These are phyloP conservation scores for Pseudocercospora macadamiae DNA, from an alignment of 2,329 filamentous ascomycete genomes.

Conservation along the genomic window DNA sequence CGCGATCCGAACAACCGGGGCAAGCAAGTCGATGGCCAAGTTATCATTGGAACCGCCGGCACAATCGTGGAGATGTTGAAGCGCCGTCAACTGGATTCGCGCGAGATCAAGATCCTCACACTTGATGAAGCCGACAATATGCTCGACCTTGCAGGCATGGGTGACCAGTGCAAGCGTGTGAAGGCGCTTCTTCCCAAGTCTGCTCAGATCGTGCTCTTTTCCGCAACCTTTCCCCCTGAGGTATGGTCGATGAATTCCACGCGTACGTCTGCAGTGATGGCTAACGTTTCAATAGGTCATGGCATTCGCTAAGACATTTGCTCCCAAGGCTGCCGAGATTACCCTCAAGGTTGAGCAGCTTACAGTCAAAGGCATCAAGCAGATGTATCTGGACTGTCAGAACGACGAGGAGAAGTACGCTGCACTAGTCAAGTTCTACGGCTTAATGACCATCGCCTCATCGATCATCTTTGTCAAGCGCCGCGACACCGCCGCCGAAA, in stretches of 20 bases:
- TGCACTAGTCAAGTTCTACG: constrained; percentile 88
- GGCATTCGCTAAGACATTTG: constrained; percentile 80
- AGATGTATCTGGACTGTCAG: constrained; percentile 94
- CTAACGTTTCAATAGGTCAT: constrained; percentile 58
- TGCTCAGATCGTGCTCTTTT: constrained; percentile 92
- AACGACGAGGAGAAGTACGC: constrained; percentile 82
- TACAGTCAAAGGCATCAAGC: constrained; percentile 95
- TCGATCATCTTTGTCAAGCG: constrained; percentile 99
- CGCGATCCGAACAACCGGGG: constrained; percentile 73
- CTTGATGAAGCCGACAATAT: constrained; percentile 99
- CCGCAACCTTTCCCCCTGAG: constrained; percentile 85
- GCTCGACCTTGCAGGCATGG: constrained; percentile 92
- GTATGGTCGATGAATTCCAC: not conserved
- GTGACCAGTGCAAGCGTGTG: constrained; percentile 90
- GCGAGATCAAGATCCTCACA: constrained; percentile 77
- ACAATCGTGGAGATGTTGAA: constrained; percentile 88
- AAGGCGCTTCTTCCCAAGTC: constrained; percentile 73
- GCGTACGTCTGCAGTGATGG: not conserved
- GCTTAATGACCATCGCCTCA: constrained; percentile 92
- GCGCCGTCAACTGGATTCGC: constrained; percentile 71
- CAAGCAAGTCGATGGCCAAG: constrained; percentile 70
- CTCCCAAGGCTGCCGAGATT: constrained; percentile 82
- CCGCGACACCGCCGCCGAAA: constrained; percentile 80
- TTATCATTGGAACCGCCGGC: constrained; percentile 91
- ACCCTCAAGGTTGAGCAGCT: constrained; percentile 88